Percentiles rank a stretch among this genome's conserved stretches.
Conservation (phyloP, 2,329 filamentous ascomycete genomes). For the Phialophora verrucosa region DNA sequence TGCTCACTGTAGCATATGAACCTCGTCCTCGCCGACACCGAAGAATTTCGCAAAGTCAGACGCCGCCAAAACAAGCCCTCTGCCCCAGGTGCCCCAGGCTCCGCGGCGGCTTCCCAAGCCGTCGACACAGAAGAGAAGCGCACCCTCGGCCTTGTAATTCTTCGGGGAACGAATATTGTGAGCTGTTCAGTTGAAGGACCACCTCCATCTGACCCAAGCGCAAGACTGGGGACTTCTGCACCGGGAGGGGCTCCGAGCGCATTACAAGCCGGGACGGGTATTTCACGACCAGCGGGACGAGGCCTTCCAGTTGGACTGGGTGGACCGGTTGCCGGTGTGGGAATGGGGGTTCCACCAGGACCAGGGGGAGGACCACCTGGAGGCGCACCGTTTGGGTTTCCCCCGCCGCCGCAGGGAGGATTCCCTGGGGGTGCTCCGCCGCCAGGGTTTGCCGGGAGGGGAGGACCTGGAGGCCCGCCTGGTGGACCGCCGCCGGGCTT, state of each 20-base stretch:
- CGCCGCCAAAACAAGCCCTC: conserved; percentile 76
- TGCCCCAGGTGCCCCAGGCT: conserved; percentile 65
- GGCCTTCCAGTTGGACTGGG: conserved; percentile 82
- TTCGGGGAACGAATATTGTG: conserved; percentile 92
- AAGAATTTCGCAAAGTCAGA: conserved; percentile 94
- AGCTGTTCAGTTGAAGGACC: conserved; percentile 95
- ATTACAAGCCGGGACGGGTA: conserved; percentile 82
- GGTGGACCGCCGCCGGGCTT: conserved; percentile 55
- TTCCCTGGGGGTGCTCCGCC: conserved; percentile 38
- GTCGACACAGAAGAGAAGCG: conserved; percentile 95
- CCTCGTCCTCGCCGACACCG: conserved; percentile 95
- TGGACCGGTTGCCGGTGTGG: conserved; percentile 83
- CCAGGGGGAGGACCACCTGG: conserved; percentile 58
- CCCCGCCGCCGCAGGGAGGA: conserved; percentile 58
- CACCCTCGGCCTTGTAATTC: conserved; percentile 91
- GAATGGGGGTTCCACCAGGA: conserved; percentile 71
- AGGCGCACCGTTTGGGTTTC: conserved; percentile 59
- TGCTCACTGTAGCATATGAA: conserved; percentile 82
- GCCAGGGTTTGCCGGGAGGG: conserved; percentile 27
- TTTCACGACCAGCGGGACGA: conserved; percentile 87
- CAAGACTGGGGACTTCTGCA: conserved; percentile 79
- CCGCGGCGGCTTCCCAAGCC: conserved; percentile 61
- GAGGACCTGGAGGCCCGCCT: conserved; percentile 26
- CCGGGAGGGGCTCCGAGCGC: conserved; percentile 66
- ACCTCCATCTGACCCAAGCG: conserved; percentile 89